Evolutionary conservation across 805 yeast species (phyloP).

Genomic region (Lachancea quebecensis): DNA sequence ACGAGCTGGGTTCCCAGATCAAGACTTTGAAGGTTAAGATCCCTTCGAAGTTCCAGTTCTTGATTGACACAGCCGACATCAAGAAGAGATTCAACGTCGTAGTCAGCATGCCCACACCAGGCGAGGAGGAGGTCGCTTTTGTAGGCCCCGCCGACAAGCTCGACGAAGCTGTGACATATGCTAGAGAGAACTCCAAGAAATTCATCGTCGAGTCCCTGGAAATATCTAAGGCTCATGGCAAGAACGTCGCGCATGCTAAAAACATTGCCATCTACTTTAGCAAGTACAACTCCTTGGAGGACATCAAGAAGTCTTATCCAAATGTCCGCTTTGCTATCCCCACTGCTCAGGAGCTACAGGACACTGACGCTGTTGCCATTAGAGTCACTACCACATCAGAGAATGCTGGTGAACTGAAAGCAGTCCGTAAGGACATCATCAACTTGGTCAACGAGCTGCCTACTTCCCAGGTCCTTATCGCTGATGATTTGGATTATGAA

Average conservation of each 20-base stretch:
- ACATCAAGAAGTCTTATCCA: slow-evolving; percentile 35
- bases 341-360: slow-evolving; percentile 38
- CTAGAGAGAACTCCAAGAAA: slow-evolving; percentile 53
- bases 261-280: slow-evolving; percentile 62
- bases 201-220: slow-evolving; percentile 64
- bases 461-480: slow-evolving; percentile 53
- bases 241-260: slow-evolving; percentile 67
- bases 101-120: slow-evolving; percentile 45
- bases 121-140: slow-evolving; percentile 48
- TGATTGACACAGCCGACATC: slow-evolving; percentile 51
- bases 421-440: slow-evolving; percentile 67
- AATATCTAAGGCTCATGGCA: slow-evolving; percentile 84
- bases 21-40: slow-evolving; percentile 51
- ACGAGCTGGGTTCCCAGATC: slow-evolving; percentile 39
- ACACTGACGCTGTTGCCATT: slow-evolving; percentile 44
- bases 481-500: slow-evolving; percentile 57
- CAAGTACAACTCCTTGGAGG: slow-evolving; percentile 41
- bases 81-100: slow-evolving; percentile 49
- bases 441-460: slow-evolving; percentile 62
- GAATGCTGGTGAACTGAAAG: slow-evolving; percentile 45
- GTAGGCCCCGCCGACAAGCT: slow-evolving; percentile 58
- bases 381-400: slow-evolving; percentile 51
- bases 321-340: slow-evolving; percentile 45
- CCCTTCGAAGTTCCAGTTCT: slow-evolving; percentile 63
- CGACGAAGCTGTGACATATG: slow-evolving; percentile 52